phyloP scores from a whole-genome alignment of 1,284 basidiomycete genomes.

The Coniferiporia sulphurascens region DNA sequence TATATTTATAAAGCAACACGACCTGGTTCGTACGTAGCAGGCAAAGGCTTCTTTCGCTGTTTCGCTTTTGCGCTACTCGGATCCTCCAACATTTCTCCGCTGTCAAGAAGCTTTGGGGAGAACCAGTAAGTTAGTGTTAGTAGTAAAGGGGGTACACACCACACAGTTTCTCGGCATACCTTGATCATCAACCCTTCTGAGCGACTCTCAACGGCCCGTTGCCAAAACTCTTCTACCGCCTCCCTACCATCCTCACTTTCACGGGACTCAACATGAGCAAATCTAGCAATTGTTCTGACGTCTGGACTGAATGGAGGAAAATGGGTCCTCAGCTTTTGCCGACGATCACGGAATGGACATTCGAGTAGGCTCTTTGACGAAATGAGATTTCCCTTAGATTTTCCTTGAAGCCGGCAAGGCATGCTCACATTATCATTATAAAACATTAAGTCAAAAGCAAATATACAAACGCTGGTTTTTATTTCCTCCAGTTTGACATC shows the following conservation, averaged over 20 bases:
- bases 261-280: constrained; percentile 74
- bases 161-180: constrained; percentile 35
- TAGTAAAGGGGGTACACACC: too few relatives aligned
- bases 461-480: constrained; percentile 80
- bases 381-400: constrained; percentile 7
- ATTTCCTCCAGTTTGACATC: constrained; percentile 79
- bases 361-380: constrained; percentile 61
- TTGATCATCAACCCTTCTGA: constrained; percentile 96
- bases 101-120: constrained; percentile 51
- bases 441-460: constrained; percentile 89
- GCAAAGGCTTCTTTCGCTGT: constrained; percentile 63
- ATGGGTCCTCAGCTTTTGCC: constrained; percentile 54
- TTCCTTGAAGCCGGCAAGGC: not conserved
- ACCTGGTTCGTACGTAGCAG: constrained; percentile 89
- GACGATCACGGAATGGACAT: constrained; percentile 68
- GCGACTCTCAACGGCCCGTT: constrained; percentile 71
- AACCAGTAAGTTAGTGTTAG: too few relatives aligned
- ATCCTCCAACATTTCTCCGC: constrained; percentile 38
- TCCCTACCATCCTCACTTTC: constrained; percentile 65
- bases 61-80: constrained; percentile 32
- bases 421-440: constrained; percentile 67
- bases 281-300: constrained; percentile 52
- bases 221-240: constrained; percentile 75
- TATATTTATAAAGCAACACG: constrained; percentile 18
- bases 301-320: constrained; percentile 53